A percentile compares a stretch with the other conserved stretches of the same genome.
Evolutionary conservation across 2,329 filamentous ascomycete genomes (phyloP).

Genomic region (Botryotinia convoluta): DNA sequence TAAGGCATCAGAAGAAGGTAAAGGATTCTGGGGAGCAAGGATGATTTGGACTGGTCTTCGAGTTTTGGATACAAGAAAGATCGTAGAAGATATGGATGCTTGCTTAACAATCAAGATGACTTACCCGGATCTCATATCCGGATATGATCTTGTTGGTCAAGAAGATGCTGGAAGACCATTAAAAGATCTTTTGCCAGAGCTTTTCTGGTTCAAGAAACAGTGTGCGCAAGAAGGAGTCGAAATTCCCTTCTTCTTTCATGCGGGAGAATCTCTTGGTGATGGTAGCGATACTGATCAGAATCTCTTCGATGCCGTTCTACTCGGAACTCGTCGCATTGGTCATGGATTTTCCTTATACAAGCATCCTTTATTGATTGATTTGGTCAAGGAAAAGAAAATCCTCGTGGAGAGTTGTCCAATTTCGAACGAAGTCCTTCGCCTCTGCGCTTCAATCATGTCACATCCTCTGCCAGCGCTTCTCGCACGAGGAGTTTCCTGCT

Average conservation of each 20-base stretch:
- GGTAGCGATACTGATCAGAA: conserved; percentile 75
- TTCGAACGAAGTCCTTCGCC: conserved; percentile 80
- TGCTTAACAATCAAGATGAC: conserved; percentile 79
- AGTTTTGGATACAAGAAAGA: conserved; percentile 56
- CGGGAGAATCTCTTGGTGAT: conserved; percentile 81
- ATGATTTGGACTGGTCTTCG: conserved; percentile 83
- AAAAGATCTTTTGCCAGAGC: conserved; percentile 72
- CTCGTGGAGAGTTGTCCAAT: conserved; percentile 89
- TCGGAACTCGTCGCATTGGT: conserved; percentile 85
- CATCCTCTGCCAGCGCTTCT: conserved; percentile 83
- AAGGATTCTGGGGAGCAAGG: conserved; percentile 78
- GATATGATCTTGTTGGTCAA: conserved; percentile 87
- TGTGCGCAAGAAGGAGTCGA: conserved; percentile 75
- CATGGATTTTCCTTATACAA: conserved; percentile 88
- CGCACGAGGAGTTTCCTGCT: conserved; percentile 78
- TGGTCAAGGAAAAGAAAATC: conserved; percentile 85
- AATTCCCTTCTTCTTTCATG: conserved; percentile 91
- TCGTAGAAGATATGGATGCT: conserved; percentile 80
- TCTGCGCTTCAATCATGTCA: conserved; percentile 71
- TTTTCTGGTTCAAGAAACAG: conserved; percentile 91
- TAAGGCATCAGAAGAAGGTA: conserved; percentile 66
- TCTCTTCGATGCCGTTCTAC: conserved; percentile 82
- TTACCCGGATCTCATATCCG: conserved; percentile 76
- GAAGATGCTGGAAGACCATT: conserved; percentile 78
- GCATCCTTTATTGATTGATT: conserved; percentile 83